Evolutionary conservation across 345 rosid genomes (phyloP).

Genomic region (Hibiscus syriacus): DNA sequence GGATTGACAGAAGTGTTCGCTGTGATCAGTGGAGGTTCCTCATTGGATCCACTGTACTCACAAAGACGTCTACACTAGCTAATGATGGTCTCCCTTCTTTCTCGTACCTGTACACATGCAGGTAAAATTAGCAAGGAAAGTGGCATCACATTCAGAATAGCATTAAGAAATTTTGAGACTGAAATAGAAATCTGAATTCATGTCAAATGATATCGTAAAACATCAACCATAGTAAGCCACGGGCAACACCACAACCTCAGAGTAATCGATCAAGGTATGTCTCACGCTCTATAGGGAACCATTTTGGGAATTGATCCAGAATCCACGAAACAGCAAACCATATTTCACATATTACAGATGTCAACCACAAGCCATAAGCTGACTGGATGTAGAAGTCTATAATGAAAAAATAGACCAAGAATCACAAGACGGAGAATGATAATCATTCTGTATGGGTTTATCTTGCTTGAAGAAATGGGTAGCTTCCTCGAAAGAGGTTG

Average conservation of each 20-base stretch:
- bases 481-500: slow-evolving; percentile 96
- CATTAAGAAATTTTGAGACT: background rate
- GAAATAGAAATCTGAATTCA: background rate
- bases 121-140: background rate
- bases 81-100: slow-evolving; percentile 94
- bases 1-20: slow-evolving; percentile 94
- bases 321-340: slow-evolving; percentile 99
- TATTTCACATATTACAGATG: slow-evolving; percentile 91
- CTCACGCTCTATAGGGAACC: slow-evolving; percentile 84
- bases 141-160: background rate
- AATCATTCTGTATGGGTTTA: slow-evolving; percentile 82
- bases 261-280: slow-evolving; percentile 90
- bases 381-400: slow-evolving; percentile 89
- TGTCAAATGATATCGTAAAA: background rate
- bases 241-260: slow-evolving; percentile 44
- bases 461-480: slow-evolving; percentile 91
- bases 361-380: slow-evolving; percentile 93
- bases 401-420: slow-evolving; percentile 87
- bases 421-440: slow-evolving; percentile 78
- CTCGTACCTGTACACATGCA: slow-evolving; percentile 66
- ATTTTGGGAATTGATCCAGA: slow-evolving; percentile 96
- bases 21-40: slow-evolving; percentile 96
- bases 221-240: background rate
- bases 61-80: slow-evolving; percentile 72
- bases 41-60: slow-evolving; percentile 95